phyloP scores from a whole-genome alignment of 1,139 yeast genomes.

The Lizanozyma gosingica region DNA sequence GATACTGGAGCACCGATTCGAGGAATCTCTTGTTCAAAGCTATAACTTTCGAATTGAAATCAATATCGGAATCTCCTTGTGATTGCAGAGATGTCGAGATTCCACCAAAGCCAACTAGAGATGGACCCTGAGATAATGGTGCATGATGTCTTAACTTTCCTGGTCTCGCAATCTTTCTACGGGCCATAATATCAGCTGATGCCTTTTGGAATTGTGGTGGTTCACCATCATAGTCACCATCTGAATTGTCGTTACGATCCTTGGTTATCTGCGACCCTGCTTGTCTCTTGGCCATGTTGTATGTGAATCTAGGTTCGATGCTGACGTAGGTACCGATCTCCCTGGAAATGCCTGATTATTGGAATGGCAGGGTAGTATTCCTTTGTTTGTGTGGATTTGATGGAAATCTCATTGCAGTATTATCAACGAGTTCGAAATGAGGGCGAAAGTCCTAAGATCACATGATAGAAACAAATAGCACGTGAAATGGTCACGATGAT shows the following conservation, averaged over 20 bases:
- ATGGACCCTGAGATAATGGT: not conserved
- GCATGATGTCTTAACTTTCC: constrained; percentile 16
- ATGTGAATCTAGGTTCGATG: too few species aligned
- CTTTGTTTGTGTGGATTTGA: too few species aligned
- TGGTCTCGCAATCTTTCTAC: constrained; percentile 60
- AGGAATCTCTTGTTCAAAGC: constrained; percentile 7
- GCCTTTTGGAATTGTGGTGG: constrained; percentile 38
- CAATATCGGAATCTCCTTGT: constrained; percentile 6
- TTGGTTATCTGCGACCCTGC: constrained; percentile 54
- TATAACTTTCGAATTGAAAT: constrained; percentile 4
- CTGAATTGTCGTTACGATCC: constrained; percentile 25
- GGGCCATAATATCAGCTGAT: constrained; percentile 53
- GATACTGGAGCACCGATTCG: not conserved
- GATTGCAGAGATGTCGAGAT: constrained; percentile 2
- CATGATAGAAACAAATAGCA: not conserved
- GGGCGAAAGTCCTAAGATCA: not conserved
- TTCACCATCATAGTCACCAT: constrained; percentile 28
- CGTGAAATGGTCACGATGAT: too few species aligned
- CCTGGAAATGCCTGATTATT: too few species aligned
- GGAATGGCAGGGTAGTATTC: too few species aligned
- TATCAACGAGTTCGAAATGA: not conserved
- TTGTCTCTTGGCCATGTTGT: constrained; percentile 62
- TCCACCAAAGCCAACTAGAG: constrained; percentile 1
- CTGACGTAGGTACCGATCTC: too few species aligned
- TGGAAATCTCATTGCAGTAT: too few species aligned